Evolutionary conservation across 192 early-diverging fungal genomes (phyloP).

Genomic region (Coemansia sp.): DNA sequence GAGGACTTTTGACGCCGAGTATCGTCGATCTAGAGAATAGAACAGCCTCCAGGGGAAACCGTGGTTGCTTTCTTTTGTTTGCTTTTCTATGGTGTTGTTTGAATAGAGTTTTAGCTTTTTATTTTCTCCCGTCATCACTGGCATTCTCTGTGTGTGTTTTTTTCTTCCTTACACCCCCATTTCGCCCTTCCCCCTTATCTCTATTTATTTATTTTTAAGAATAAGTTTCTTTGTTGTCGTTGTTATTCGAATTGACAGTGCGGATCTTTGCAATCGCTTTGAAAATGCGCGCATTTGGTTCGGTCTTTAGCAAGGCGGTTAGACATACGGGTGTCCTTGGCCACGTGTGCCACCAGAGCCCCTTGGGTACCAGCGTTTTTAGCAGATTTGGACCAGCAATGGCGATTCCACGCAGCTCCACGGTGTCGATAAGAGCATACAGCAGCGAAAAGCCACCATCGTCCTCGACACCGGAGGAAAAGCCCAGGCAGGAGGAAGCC

Average conservation of each 20-base stretch:
- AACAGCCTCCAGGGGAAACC: neutral
- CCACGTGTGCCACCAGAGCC: slow-evolving; percentile 1
- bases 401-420: neutral
- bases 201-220: slow-evolving; percentile 6
- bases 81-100: neutral
- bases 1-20: neutral
- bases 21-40: neutral
- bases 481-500: neutral
- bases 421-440: slow-evolving; percentile 18
- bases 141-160: neutral
- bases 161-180: neutral
- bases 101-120: no score
- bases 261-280: neutral
- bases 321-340: neutral
- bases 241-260: neutral
- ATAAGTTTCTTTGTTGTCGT: no score
- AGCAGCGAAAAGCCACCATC: slow-evolving; percentile 24
- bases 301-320: slow-evolving; percentile 12
- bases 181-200: neutral
- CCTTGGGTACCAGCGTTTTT: neutral
- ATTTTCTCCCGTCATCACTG: no score
- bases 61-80: neutral
- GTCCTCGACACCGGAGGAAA: neutral
- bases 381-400: neutral
- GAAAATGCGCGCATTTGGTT: slow-evolving; percentile 23